phyloP scores from a whole-genome alignment of 2,329 filamentous ascomycete genomes.

The Acephala macrosclerotiorum region DNA sequence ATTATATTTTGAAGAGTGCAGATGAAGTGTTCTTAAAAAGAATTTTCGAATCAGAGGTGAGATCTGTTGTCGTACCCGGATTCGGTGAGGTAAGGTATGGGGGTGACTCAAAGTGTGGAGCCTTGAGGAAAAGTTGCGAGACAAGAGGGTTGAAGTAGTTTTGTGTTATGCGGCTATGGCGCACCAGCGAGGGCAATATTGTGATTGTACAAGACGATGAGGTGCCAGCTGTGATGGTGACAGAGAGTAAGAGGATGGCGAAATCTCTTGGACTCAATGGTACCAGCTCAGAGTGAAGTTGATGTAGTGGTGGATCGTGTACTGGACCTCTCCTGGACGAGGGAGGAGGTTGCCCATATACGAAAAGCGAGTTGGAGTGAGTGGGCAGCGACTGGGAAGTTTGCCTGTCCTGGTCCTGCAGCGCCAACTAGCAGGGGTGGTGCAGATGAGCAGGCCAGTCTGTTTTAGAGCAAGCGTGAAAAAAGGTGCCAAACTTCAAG shows the following conservation, averaged over 20 bases:
- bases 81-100: constrained; percentile 37
- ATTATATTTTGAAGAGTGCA: constrained; percentile 13
- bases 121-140: constrained; percentile 32
- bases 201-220: constrained; percentile 30
- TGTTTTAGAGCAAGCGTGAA: constrained; percentile 19
- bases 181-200: constrained; percentile 17
- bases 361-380: constrained; percentile 20
- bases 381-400: constrained; percentile 22
- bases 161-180: constrained; percentile 33
- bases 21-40: constrained; percentile 21
- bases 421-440: constrained; percentile 22
- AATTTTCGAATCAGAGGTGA: constrained; percentile 24
- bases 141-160: constrained; percentile 17
- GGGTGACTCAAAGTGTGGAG: constrained; percentile 44
- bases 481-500: background rate
- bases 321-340: constrained; percentile 9
- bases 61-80: constrained; percentile 31
- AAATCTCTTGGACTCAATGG: constrained; percentile 22
- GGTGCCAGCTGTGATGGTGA: constrained; percentile 23
- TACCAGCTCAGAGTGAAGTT: constrained; percentile 10
- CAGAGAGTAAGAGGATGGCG: constrained; percentile 25
- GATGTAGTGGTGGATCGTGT: constrained; percentile 14
- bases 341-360: constrained; percentile 37
- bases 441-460: constrained; percentile 22
- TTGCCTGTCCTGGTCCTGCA: constrained; percentile 33